Percentiles rank a stretch among this genome's conserved stretches.
phyloP scores from a whole-genome alignment of 2,329 filamentous ascomycete genomes.

The Aspergillus niger region DNA sequence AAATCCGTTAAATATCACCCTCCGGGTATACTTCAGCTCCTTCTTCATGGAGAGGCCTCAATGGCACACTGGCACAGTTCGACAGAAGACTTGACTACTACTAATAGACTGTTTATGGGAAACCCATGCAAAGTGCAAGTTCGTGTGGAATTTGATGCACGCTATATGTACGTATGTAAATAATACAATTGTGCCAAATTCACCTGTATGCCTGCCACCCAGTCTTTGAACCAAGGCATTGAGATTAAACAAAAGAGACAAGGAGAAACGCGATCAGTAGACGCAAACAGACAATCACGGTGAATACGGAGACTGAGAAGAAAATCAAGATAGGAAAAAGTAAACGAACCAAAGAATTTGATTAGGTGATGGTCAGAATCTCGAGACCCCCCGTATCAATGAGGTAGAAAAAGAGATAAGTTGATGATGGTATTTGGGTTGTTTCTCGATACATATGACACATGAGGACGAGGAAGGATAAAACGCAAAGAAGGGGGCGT shows the following conservation, averaged over 20 bases:
- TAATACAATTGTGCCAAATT: constrained; percentile 6
- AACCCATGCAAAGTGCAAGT: background rate
- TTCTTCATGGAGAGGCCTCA: too few relatives aligned
- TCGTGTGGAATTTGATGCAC: background rate
- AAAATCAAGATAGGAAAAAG: background rate
- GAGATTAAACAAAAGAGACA: constrained; percentile 8
- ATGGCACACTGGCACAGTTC: too few relatives aligned
- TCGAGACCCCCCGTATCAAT: too few relatives aligned
- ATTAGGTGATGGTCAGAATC: too few relatives aligned
- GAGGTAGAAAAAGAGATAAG: background rate
- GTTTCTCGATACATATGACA: background rate
- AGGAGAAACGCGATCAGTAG: constrained; percentile 13
- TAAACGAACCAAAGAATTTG: too few relatives aligned
- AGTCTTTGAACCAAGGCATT: constrained; percentile 4
- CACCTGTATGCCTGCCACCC: constrained; percentile 3
- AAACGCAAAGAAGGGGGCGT: too few relatives aligned
- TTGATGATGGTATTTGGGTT: background rate
- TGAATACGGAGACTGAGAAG: background rate
- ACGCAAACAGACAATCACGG: background rate
- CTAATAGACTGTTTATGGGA: background rate
- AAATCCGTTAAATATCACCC: too few relatives aligned
- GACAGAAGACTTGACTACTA: too few relatives aligned
- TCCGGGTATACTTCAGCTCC: too few relatives aligned
- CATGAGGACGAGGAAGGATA: background rate
- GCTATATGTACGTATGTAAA: constrained; percentile 18